Conservation (phyloP, 345 rosid genomes). For the Hevea brasiliensis region DNA sequence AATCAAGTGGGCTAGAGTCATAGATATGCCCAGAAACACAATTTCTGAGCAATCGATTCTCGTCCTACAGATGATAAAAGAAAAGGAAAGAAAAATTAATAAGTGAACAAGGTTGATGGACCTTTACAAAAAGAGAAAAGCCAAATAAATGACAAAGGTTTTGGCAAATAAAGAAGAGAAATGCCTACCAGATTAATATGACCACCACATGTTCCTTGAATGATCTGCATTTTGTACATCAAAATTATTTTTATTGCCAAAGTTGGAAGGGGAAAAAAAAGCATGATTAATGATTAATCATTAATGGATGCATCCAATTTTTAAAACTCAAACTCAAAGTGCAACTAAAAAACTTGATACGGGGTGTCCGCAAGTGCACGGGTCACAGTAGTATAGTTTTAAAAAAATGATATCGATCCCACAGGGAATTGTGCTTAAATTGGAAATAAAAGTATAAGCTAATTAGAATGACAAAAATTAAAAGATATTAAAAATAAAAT, state of each 20-base stretch:
- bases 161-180: constrained; percentile 1
- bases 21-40: constrained; percentile 86
- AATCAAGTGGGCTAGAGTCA: constrained; percentile 87
- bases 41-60: constrained; percentile 58
- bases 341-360: too few species aligned
- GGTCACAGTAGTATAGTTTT: too few species aligned
- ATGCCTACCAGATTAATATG: constrained; percentile 57
- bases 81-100: constrained; percentile 1
- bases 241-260: constrained; percentile 15
- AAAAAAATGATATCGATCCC: too few species aligned
- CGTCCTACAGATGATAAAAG: constrained; percentile 50
- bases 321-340: too few species aligned
- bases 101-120: background rate
- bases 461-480: too few species aligned
- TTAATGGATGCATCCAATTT: too few species aligned
- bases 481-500: too few species aligned
- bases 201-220: constrained; percentile 56
- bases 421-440: too few species aligned
- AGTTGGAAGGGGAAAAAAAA: background rate
- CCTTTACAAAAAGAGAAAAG: background rate
- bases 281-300: too few species aligned
- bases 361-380: too few species aligned
- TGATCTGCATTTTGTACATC: constrained; percentile 43
- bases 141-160: too few species aligned
- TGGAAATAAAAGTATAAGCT: too few species aligned